Evolutionary conservation across 2,329 filamentous ascomycete genomes (phyloP).

Genomic region (Conoideocrella luteorostrata): DNA sequence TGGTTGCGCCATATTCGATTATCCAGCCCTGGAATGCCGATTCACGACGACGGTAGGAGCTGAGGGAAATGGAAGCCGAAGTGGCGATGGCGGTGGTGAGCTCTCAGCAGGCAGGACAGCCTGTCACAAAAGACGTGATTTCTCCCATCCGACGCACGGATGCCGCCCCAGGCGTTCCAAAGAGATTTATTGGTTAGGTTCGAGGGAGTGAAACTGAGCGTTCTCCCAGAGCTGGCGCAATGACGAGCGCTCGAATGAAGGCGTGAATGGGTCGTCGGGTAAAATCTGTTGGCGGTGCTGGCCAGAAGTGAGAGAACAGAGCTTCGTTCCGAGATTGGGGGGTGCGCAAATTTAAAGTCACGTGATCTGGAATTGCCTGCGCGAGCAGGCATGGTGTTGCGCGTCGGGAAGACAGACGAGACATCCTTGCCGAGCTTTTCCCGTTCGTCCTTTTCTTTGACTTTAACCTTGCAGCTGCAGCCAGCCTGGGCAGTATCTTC

Average conservation of each 20-base stretch:
- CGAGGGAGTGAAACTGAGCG: neutral
- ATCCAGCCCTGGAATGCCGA: constrained; percentile 3
- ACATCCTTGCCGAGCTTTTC: constrained; percentile 3
- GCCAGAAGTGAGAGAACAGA: constrained; percentile 22
- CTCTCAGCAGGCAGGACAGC: constrained; percentile 43
- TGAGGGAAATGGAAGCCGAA: neutral
- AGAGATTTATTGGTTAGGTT: neutral
- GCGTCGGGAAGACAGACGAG: neutral
- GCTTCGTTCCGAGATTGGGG: constrained; percentile 22
- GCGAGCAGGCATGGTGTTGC: too few species aligned
- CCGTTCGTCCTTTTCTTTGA: too few species aligned
- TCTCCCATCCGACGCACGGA: constrained; percentile 40
- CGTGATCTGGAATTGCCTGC: too few species aligned
- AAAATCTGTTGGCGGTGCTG: constrained; percentile 18
- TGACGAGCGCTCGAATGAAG: constrained; percentile 16
- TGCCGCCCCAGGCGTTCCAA: constrained; percentile 5
- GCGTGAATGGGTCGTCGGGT: constrained; percentile 12
- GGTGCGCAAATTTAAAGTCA: constrained; percentile 38
- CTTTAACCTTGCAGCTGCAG: neutral
- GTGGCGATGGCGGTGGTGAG: constrained; percentile 15
- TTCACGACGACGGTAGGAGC: constrained; percentile 9
- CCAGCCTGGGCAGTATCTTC: too few species aligned
- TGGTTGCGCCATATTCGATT: constrained; percentile 50
- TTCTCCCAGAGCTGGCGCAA: constrained; percentile 5
- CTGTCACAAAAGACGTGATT: constrained; percentile 37